Percentiles rank a stretch among this genome's conserved stretches.
phyloP scores from a whole-genome alignment of 2,329 filamentous ascomycete species.

The Epichloe scottii region DNA sequence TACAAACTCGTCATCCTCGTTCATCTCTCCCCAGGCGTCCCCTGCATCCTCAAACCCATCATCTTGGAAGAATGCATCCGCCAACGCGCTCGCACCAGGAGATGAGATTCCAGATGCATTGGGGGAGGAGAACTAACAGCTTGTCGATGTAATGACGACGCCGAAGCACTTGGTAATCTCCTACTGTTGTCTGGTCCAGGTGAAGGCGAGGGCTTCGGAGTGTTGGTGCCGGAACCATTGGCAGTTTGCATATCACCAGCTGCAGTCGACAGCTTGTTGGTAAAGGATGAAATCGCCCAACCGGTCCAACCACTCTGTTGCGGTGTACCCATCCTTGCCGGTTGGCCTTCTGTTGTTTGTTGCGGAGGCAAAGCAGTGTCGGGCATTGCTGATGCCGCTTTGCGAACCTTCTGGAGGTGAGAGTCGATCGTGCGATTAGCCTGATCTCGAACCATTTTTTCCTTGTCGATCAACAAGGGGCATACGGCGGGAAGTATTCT shows the following conservation, averaged over 20 bases:
- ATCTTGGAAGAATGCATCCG: slow-evolving; percentile 41
- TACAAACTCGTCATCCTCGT: slow-evolving; percentile 34
- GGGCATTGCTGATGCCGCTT: slow-evolving; percentile 64
- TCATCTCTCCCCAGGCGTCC: slow-evolving; percentile 67
- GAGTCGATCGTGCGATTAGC: slow-evolving; percentile 79
- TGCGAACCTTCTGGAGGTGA: slow-evolving; percentile 72
- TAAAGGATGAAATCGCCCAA: slow-evolving; percentile 98
- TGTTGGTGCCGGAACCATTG: slow-evolving; percentile 29
- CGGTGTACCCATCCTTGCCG: slow-evolving; percentile 68
- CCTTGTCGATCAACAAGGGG: slow-evolving; percentile 80
- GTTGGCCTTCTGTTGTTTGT: slow-evolving; percentile 35
- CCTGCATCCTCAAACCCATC: slow-evolving; percentile 48
- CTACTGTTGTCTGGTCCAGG: slow-evolving; percentile 25
- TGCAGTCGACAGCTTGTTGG: slow-evolving; percentile 77
- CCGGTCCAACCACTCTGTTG: slow-evolving; percentile 70
- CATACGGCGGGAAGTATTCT: slow-evolving; percentile 77
- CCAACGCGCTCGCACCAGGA: slow-evolving; percentile 28
- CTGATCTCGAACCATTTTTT: slow-evolving; percentile 88
- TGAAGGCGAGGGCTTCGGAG: slow-evolving; percentile 28
- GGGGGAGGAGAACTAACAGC: slow-evolving; percentile 40
- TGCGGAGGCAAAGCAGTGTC: slow-evolving; percentile 65
- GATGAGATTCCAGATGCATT: slow-evolving; percentile 36
- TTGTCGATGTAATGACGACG: slow-evolving; percentile 48
- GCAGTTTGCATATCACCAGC: slow-evolving; percentile 70
- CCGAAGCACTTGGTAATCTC: slow-evolving; percentile 33